A percentile compares a stretch with the other conserved stretches of the same genome.
These are phyloP conservation scores for Cercospora sp. DNA, from an alignment of 2,329 filamentous ascomycete species.

Conservation along the genomic window DNA sequence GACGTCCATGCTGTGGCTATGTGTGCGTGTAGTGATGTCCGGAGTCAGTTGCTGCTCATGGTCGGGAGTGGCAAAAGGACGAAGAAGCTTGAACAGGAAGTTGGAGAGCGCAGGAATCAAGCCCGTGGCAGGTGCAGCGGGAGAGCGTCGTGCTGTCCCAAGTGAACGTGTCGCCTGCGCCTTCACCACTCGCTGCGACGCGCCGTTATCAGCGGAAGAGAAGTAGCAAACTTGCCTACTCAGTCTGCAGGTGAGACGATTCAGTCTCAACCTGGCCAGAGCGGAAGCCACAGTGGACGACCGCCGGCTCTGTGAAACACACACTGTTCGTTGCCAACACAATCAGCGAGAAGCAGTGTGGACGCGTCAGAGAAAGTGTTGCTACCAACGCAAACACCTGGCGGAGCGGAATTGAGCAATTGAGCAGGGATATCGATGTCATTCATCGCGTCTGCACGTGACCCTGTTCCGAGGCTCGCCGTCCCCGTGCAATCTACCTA, in stretches of 20 bases:
- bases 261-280: background rate
- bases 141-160: background rate
- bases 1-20: conserved; percentile 55
- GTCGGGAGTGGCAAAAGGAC: conserved; percentile 24
- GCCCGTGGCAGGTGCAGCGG: conserved; percentile 24
- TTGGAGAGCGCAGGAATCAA: conserved; percentile 17
- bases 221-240: conserved; percentile 27
- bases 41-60: conserved; percentile 16
- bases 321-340: background rate
- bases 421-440: background rate
- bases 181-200: conserved; percentile 1
- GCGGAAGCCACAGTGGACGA: background rate
- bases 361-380: background rate
- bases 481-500: background rate
- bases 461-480: conserved; percentile 8
- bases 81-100: conserved; percentile 21
- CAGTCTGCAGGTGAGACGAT: conserved; percentile 5
- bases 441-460: background rate
- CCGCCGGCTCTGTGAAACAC: background rate
- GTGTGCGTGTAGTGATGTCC: conserved; percentile 21
- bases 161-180: background rate
- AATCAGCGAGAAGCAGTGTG: background rate
- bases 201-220: conserved; percentile 12
- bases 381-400: background rate
- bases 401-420: background rate